Evolutionary conservation across 2,329 filamentous ascomycete species (phyloP).

Genomic region (Cladophialophora immunda): DNA sequence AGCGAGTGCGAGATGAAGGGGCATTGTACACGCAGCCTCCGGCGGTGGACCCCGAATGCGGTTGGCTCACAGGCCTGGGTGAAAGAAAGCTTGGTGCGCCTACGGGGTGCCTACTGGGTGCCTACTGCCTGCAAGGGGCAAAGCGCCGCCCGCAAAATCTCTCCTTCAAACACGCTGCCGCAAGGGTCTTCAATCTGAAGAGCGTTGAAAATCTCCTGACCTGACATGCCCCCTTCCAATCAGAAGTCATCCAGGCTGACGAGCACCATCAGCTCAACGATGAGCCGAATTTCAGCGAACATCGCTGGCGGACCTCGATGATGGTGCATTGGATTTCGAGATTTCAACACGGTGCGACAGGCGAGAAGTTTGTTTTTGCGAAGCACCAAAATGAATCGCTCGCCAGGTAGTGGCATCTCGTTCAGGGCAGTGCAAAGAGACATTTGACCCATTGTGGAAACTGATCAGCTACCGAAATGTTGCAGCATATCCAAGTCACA

Average conservation of each 20-base stretch:
- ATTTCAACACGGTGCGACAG: background rate
- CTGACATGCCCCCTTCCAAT: background rate
- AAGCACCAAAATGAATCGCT: background rate
- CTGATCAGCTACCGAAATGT: constrained; percentile 1
- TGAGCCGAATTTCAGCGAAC: background rate
- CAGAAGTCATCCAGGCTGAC: background rate
- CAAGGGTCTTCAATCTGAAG: background rate
- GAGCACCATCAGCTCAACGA: background rate
- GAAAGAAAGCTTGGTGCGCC: constrained; percentile 9
- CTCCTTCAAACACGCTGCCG: constrained; percentile 25
- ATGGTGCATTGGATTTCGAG: background rate
- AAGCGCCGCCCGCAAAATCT: constrained; percentile 7
- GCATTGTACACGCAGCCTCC: constrained; percentile 14
- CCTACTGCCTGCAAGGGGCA: background rate
- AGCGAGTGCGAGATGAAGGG: constrained; percentile 34
- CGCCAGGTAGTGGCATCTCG: background rate
- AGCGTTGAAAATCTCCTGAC: constrained; percentile 11
- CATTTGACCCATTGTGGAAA: constrained; percentile 2
- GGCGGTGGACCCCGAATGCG: constrained; percentile 10
- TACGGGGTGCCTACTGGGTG: background rate
- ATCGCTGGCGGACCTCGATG: background rate
- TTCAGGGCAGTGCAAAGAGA: background rate
- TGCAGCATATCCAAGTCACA: constrained; percentile 6
- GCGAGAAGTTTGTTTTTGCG: background rate
- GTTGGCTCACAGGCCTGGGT: constrained; percentile 27